Percentiles rank a stretch among this genome's conserved stretches.
Evolutionary conservation across 2,329 filamentous ascomycete species (phyloP).

Genomic region (Aspergillus phoenicis): DNA sequence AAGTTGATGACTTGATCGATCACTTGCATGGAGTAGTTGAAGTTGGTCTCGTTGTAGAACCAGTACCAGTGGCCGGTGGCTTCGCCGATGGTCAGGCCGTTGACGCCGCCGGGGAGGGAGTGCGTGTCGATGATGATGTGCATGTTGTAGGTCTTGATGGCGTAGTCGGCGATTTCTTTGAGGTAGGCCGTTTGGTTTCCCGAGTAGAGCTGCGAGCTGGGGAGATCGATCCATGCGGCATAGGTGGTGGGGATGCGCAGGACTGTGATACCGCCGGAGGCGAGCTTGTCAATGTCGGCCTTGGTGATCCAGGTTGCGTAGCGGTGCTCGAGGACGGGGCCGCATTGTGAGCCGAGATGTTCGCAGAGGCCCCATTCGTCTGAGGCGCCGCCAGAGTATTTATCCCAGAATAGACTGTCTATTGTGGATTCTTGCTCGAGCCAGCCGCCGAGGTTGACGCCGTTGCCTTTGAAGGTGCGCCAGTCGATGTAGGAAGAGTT

Average conservation of each 20-base stretch:
- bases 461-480: conserved; percentile 22
- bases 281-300: conserved; percentile 18
- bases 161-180: conserved; percentile 25
- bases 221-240: conserved; percentile 26
- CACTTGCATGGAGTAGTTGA: conserved; percentile 26
- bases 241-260: conserved; percentile 25
- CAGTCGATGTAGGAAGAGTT: conserved; percentile 22
- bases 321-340: conserved; percentile 19
- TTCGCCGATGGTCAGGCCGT: conserved; percentile 31
- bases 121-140: conserved; percentile 32
- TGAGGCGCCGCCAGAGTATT: conserved; percentile 21
- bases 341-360: conserved; percentile 17
- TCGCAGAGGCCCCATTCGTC: conserved; percentile 31
- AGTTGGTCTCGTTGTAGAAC: conserved; percentile 29
- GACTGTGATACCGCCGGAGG: conserved; percentile 11
- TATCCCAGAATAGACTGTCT: conserved; percentile 26
- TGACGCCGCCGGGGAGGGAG: conserved; percentile 29
- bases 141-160: conserved; percentile 28
- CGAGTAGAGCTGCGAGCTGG: conserved; percentile 29
- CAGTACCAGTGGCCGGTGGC: conserved; percentile 28
- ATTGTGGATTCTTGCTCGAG: conserved; percentile 31
- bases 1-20: conserved; percentile 26
- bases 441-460: conserved; percentile 31
- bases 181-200: conserved; percentile 27
- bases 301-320: conserved; percentile 23